Conservation (phyloP, 768 basidiomycete genomes). For the Termitomyces sp. region DNA sequence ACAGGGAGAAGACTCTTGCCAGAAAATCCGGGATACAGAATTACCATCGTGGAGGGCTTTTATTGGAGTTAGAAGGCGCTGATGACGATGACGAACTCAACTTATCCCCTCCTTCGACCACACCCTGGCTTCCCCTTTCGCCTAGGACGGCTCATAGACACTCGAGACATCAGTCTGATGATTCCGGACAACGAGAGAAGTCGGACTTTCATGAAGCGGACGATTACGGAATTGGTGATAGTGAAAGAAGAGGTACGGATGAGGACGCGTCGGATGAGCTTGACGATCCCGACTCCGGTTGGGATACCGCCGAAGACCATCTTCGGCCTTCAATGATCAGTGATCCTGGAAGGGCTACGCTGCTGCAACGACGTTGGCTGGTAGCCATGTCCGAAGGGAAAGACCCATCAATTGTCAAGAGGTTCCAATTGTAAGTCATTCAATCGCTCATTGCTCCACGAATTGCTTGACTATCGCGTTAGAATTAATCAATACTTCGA, state of each 20-base stretch:
- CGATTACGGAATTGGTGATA: slow-evolving; percentile 22
- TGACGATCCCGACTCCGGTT: slow-evolving; percentile 33
- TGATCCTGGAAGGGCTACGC: slow-evolving; percentile 78
- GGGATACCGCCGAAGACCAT: slow-evolving; percentile 44
- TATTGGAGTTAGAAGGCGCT: slow-evolving; percentile 15
- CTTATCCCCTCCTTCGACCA: slow-evolving; percentile 16
- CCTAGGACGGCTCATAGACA: slow-evolving; percentile 46
- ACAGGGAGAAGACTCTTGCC: slow-evolving; percentile 32
- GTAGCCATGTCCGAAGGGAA: slow-evolving; percentile 87
- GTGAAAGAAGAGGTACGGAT: slow-evolving; percentile 35
- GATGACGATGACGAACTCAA: slow-evolving; percentile 16
- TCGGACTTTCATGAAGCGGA: slow-evolving; percentile 34
- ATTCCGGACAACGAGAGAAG: slow-evolving; percentile 34
- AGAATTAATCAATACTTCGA: slow-evolving; percentile 94
- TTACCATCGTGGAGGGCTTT: slow-evolving; percentile 13
- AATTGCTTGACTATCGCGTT: not conserved
- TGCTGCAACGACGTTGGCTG: slow-evolving; percentile 77
- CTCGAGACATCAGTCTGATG: slow-evolving; percentile 39
- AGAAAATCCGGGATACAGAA: slow-evolving; percentile 14
- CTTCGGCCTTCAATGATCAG: slow-evolving; percentile 62
- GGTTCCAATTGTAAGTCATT: slow-evolving; percentile 69
- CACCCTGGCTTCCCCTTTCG: slow-evolving; percentile 49
- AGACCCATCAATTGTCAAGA: slow-evolving; percentile 57
- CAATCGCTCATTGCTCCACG: not conserved
- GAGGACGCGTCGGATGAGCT: slow-evolving; percentile 39